A percentile compares a stretch with the other conserved stretches of the same genome.
These are phyloP conservation scores for Entomortierella beljakovae DNA, from an alignment of 192 early-diverging fungal genomes.

Conservation along the genomic window DNA sequence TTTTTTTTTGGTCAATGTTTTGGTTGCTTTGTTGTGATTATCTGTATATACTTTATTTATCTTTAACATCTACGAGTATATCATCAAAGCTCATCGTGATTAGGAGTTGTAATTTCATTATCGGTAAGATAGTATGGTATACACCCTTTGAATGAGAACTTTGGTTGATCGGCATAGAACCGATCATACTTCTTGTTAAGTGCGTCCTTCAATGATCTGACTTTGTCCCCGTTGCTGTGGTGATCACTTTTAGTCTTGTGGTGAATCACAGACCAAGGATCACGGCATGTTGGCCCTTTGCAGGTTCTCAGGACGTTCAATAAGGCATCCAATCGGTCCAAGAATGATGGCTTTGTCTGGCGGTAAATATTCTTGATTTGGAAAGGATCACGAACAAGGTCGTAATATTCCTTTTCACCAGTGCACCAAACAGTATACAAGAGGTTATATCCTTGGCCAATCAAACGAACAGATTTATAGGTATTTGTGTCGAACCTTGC, in stretches of 20 bases:
- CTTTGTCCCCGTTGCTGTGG: constrained; percentile 2
- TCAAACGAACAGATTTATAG: constrained; percentile 66
- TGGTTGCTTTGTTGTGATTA: too few relatives aligned
- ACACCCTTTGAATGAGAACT: constrained; percentile 56
- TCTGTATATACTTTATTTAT: too few relatives aligned
- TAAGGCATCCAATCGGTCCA: constrained; percentile 70
- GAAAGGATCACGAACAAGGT: constrained; percentile 68
- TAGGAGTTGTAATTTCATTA: constrained; percentile 38
- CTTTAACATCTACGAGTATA: too few relatives aligned
- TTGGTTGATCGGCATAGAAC: constrained; percentile 59
- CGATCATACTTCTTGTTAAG: constrained; percentile 60
- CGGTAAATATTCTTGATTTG: constrained; percentile 67
- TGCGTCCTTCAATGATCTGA: constrained; percentile 58
- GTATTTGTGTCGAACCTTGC: constrained; percentile 48
- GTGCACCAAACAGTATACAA: constrained; percentile 69
- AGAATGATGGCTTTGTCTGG: constrained; percentile 28
- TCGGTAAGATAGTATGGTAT: constrained; percentile 43
- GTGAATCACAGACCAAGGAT: constrained; percentile 68
- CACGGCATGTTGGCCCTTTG: constrained; percentile 63
- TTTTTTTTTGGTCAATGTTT: too few relatives aligned
- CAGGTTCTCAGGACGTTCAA: constrained; percentile 62
- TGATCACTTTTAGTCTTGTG: constrained; percentile 9
- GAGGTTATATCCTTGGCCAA: constrained; percentile 61
- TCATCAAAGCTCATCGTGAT: constrained; percentile 29
- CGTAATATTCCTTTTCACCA: constrained; percentile 67